These are phyloP conservation scores for Nitzschia putrida DNA, from an alignment of 108 stramenopile genomes.

Conservation along the genomic window DNA sequence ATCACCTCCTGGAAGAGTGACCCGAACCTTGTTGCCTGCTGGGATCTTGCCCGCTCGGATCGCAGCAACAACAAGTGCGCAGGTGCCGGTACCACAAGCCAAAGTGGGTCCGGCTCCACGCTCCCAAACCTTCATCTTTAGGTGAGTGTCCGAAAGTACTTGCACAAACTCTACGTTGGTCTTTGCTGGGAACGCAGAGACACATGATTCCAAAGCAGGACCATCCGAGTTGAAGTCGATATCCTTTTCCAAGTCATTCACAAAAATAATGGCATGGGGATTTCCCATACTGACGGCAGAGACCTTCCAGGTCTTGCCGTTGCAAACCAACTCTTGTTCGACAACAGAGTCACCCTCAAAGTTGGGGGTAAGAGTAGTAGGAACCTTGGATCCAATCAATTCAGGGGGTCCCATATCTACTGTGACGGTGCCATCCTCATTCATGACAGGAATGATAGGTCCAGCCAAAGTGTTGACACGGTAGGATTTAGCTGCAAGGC, in stretches of 20 bases:
- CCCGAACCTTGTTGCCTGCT: slow-evolving; percentile 52
- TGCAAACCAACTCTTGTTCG: slow-evolving; percentile 79
- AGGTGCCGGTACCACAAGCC: slow-evolving; percentile 97
- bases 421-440: slow-evolving; percentile 87
- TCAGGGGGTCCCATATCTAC: slow-evolving; percentile 97
- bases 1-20: slow-evolving; percentile 91
- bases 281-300: slow-evolving; percentile 96
- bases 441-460: slow-evolving; percentile 90
- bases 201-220: slow-evolving; percentile 87
- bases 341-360: slow-evolving; percentile 78
- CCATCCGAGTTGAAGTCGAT: slow-evolving; percentile 88
- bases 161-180: slow-evolving; percentile 98
- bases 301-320: slow-evolving; percentile 88
- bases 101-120: slow-evolving; percentile 96
- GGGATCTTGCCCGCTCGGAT: slow-evolving; percentile 88
- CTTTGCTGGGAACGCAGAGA: slow-evolving; percentile 85
- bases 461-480: slow-evolving; percentile 92
- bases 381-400: slow-evolving; percentile 81
- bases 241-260: slow-evolving; percentile 86
- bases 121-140: slow-evolving; percentile 98
- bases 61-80: slow-evolving; percentile 93
- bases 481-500: slow-evolving; percentile 62
- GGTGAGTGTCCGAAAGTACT: slow-evolving; percentile 76
- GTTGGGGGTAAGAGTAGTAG: slow-evolving; percentile 84
- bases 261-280: slow-evolving; percentile 95